Evolutionary conservation across 129 eudicot species (phyloP), one percentile per base, ranked within the genome.

Genomic region (Erigeron canadensis): DNA sequence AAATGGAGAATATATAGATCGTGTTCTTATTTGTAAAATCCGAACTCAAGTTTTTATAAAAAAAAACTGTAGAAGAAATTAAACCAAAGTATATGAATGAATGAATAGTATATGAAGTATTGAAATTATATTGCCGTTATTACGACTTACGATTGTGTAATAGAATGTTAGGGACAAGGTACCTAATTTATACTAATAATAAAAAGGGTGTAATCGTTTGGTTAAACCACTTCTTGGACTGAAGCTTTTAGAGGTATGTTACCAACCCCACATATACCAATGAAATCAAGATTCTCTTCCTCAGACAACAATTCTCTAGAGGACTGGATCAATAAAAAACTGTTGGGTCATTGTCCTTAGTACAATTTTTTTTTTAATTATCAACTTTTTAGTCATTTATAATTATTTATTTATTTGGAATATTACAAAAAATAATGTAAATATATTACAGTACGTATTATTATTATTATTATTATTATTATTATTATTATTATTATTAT

Each of bases 201-300:
- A 43, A 69, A 55, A 77, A 63, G 68, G 65, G 72, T 70, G 42
- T 70, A 70, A 62, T 62, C 51, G 81, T 77, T 70, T 63, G 81
- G 81, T 77, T 77, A 70, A 77, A 77, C 81, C 57, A 77, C 77
- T 70, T 41, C 63, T 77, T 77, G 81, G 81, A 77, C 63, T 63
- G 77, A 70, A 70, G 81, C 61, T 23, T 70, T 51, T 48, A 66
- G 77, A 77, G 46, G 72, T 70, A 23, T 77, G 66, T 70, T 54
- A 51, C 77, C 77, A 63, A 77, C 55, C 65, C 81, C 60, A 75
- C 58, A 54, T 41, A 43, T 63, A 69, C 57, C 54, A 34, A 55
- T n/a, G 67, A 48, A 44, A 69, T 62, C 42, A 21, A 77, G 77
- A 77, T 77, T 70, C 71, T 62, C 71, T 51, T 15, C 47, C 63